Conservation (phyloP, 345 rosid genomes). For the Nasturtium officinale region DNA sequence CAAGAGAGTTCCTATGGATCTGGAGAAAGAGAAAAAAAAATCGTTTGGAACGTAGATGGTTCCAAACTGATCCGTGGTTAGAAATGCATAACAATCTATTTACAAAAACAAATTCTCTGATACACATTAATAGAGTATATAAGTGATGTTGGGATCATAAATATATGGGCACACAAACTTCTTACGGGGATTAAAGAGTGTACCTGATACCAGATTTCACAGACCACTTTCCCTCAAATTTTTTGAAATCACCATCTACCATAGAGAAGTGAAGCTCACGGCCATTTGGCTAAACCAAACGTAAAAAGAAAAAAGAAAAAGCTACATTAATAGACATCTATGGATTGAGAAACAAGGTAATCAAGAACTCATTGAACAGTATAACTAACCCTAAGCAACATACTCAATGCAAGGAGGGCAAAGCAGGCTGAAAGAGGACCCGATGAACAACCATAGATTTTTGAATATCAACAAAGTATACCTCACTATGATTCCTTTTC, state of each 20-base stretch:
- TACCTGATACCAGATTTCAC: conserved; percentile 77
- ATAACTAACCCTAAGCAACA: not conserved
- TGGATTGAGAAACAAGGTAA: not conserved
- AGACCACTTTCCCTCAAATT: conserved; percentile 96
- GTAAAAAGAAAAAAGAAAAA: not conserved
- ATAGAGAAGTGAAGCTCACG: conserved; percentile 82
- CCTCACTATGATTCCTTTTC: not conserved
- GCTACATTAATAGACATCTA: not conserved
- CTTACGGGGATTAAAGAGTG: not conserved
- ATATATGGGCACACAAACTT: conserved; percentile 3
- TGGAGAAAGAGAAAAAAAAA: conserved; percentile 41
- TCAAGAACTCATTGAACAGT: not conserved
- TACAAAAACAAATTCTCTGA: conserved; percentile 2
- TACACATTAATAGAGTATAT: conserved; percentile 2
- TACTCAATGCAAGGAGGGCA: not conserved
- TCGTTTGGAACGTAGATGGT: not conserved
- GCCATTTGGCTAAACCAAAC: conserved; percentile 55
- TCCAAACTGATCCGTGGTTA: not conserved
- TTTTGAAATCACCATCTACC: conserved; percentile 98
- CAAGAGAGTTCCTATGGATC: conserved; percentile 62
- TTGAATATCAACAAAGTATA: not conserved
- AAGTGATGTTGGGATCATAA: conserved; percentile 6
- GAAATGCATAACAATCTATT: conserved; percentile 7
- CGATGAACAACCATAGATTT: not conserved
- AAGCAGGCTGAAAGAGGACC: not conserved